These are phyloP conservation scores for Lichtheimia corymbifera DNA, from an alignment of 371 early-diverging fungal genomes.

Conservation along the genomic window DNA sequence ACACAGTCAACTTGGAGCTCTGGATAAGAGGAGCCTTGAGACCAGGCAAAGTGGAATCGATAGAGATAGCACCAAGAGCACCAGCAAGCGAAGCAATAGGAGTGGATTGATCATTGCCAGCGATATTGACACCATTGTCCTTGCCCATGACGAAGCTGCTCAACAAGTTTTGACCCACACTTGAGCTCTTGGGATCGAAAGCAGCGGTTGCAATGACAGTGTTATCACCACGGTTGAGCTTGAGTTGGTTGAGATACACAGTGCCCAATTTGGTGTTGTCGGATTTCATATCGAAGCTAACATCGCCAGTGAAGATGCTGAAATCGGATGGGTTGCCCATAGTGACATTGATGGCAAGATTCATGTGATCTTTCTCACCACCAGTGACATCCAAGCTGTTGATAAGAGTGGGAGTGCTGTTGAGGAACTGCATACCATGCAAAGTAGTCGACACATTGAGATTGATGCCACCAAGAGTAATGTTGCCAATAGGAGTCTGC, in stretches of 20 bases:
- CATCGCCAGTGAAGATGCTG: constrained; percentile 54
- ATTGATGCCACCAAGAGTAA: constrained; percentile 52
- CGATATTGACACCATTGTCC: constrained; percentile 45
- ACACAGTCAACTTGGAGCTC: constrained; percentile 39
- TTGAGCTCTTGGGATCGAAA: constrained; percentile 47
- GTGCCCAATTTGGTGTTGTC: constrained; percentile 40
- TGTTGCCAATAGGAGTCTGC: constrained; percentile 56
- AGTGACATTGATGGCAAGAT: constrained; percentile 51
- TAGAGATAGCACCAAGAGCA: constrained; percentile 42
- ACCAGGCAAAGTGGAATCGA: constrained; percentile 51
- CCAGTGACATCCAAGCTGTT: constrained; percentile 60
- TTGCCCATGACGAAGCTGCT: constrained; percentile 53
- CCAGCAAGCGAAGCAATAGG: constrained; percentile 43
- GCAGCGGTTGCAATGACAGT: constrained; percentile 41
- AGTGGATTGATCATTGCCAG: constrained; percentile 45
- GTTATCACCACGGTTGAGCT: constrained; percentile 47
- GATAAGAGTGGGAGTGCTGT: constrained; percentile 53
- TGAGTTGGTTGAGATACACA: constrained; percentile 45
- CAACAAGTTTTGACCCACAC: constrained; percentile 50
- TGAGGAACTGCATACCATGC: constrained; percentile 60
- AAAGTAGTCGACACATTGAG: constrained; percentile 54
- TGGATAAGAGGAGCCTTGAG: constrained; percentile 47
- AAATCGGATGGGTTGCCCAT: constrained; percentile 61
- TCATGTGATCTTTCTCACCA: constrained; percentile 45
- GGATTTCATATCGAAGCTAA: constrained; percentile 41